Evolutionary conservation across 164 flowering plant species (phyloP).

Genomic region (Cinnamomum chago): DNA sequence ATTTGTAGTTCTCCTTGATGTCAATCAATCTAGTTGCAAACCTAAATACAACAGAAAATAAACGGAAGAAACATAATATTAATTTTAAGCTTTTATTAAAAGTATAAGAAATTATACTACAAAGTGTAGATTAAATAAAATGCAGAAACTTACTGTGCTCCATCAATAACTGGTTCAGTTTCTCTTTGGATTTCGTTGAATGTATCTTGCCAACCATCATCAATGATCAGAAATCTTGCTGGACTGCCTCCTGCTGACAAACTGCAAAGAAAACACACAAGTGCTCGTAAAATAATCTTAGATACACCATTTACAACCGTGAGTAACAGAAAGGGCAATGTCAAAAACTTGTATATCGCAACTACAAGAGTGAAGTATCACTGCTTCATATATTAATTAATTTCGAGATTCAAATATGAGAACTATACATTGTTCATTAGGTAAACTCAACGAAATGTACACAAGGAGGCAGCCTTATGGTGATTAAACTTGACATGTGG

Average conservation of each 20-base stretch:
- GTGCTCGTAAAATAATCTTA: not conserved
- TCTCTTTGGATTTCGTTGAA: constrained; percentile 44
- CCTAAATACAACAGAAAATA: constrained; percentile 26
- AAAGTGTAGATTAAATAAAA: not conserved
- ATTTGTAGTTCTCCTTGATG: constrained; percentile 66
- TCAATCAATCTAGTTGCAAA: constrained; percentile 57
- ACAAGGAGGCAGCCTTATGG: not conserved
- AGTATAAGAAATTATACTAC: not conserved
- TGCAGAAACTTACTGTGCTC: constrained; percentile 45
- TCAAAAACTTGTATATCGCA: too few species aligned
- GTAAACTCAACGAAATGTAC: not conserved
- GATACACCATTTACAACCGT: too few species aligned
- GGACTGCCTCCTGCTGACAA: constrained; percentile 51
- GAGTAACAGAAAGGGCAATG: too few species aligned
- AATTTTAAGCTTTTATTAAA: not conserved
- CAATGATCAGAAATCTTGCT: constrained; percentile 69
- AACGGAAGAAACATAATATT: not conserved
- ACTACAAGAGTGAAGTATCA: not conserved
- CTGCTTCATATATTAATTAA: not conserved
- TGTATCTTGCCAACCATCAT: constrained; percentile 85
- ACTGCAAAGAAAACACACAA: constrained; percentile 19
- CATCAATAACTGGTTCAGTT: constrained; percentile 45
- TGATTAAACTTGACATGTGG: not conserved
- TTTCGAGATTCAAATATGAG: not conserved
- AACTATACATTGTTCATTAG: not conserved